Evolutionary conservation across 257 asterid genomes (phyloP), one percentile per base, ranked within the genome.

Genomic region (Penstemon barbatus): DNA sequence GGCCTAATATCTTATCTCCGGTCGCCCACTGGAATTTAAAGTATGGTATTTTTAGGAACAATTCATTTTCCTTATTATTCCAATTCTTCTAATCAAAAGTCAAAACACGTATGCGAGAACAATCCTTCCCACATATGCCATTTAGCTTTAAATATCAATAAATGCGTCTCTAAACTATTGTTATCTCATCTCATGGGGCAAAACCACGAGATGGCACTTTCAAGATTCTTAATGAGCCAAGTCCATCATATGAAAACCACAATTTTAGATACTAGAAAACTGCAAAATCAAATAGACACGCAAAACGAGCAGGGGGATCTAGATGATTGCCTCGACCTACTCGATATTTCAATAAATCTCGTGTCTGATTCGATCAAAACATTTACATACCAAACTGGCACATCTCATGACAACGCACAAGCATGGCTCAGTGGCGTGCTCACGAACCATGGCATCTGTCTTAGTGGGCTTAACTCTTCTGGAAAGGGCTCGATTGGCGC

Each of bases 391-490:
- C 37, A 8, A 18, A 61, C 48, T 5, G 3, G 18, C 0, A 5
- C 15, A 12, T 65, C 80, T 7, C 71, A 48, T 39, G 78, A 72
- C 40, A 40, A 70, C 8, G 83, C 79, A 0, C 88, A 63, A 7
- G 60, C 82, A 12, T 84, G 84, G 86, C 78, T 86, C 0, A 86
- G 93, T 52, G 84, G 79, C 0, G 79, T 77, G 45, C 84, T 84
- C 15, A 82, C 90, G 4, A 84, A 86, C 44, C 90, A 82, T 25
- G 78, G 56, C 12, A 79, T 88, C 5, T 86, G 93, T 55, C 45
- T 62, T 0, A 88, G 84, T 7, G 93, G 82, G 44, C 79, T 86
- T 38, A 3, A 8, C 37, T 18, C 38, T 11, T 2, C 39, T 1
- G 55, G 63, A 7, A 70, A 56, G 36, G 25, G 61, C 1, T 18